Conservation (phyloP, 2,329 filamentous ascomycete species). For the Beauveria sp. region DNA sequence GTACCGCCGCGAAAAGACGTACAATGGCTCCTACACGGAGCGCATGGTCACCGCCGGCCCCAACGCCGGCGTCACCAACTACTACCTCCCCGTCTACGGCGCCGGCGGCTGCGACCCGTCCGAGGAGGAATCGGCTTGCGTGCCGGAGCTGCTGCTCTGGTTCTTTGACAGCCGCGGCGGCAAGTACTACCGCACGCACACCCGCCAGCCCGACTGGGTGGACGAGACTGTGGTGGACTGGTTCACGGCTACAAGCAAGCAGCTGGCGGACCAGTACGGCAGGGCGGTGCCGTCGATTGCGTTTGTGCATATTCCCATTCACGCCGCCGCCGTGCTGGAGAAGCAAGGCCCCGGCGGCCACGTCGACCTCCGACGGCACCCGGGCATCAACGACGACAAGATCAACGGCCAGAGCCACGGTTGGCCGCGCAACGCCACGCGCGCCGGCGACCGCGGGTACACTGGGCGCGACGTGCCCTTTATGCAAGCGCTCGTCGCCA, state of each 20-base stretch:
- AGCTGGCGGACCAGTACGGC: slow-evolving; percentile 21
- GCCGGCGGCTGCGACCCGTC: background rate
- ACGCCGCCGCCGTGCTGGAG: slow-evolving; percentile 23
- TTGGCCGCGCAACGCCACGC: slow-evolving; percentile 14
- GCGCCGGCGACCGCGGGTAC: slow-evolving; percentile 15
- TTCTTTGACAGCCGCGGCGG: slow-evolving; percentile 63
- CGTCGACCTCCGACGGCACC: slow-evolving; percentile 21
- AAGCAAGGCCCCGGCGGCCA: slow-evolving; percentile 12
- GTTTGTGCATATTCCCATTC: slow-evolving; percentile 41
- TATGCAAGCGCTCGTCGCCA: slow-evolving; percentile 46
- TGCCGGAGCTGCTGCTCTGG: slow-evolving; percentile 47
- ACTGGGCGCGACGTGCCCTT: slow-evolving; percentile 44
- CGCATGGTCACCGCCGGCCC: slow-evolving; percentile 15
- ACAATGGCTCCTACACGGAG: slow-evolving; percentile 17
- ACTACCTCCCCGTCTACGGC: slow-evolving; percentile 33
- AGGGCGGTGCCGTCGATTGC: slow-evolving; percentile 35
- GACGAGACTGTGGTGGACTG: slow-evolving; percentile 35
- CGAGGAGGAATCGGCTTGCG: slow-evolving; percentile 16
- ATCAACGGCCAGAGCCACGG: slow-evolving; percentile 24
- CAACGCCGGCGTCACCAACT: slow-evolving; percentile 32
- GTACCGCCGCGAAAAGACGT: slow-evolving; percentile 19
- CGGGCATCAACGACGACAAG: slow-evolving; percentile 28
- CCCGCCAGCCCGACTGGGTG: slow-evolving; percentile 35
- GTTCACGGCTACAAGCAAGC: slow-evolving; percentile 31
- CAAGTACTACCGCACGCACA: slow-evolving; percentile 32